Conservation (phyloP, 495 filamentous ascomycete genomes). For the Penicillium cataractarum region DNA sequence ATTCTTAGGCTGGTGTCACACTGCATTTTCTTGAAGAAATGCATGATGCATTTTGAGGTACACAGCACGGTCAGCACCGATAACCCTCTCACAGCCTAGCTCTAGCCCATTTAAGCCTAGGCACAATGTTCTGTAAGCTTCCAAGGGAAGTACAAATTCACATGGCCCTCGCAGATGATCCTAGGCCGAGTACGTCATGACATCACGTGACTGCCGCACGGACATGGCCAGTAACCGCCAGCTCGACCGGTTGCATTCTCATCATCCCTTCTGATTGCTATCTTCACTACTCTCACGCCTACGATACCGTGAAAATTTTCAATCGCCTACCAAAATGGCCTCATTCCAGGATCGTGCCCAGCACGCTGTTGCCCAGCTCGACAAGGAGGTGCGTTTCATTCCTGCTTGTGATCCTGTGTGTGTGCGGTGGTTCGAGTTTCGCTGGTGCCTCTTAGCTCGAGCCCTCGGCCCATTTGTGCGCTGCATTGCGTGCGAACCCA, state of each 20-base stretch:
- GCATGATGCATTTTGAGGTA: background rate
- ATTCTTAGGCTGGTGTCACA: background rate
- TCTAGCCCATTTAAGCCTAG: background rate
- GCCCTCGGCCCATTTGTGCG: conserved; percentile 21
- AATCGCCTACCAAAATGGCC: conserved; percentile 47
- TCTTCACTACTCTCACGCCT: conserved; percentile 6
- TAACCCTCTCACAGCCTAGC: background rate
- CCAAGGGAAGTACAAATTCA: background rate
- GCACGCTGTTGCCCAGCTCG: conserved; percentile 85
- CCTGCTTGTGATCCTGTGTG: conserved; percentile 32
- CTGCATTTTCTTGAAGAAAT: background rate
- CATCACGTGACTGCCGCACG: conserved; percentile 34
- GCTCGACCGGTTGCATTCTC: conserved; percentile 35
- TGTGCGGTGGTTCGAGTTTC: conserved; percentile 19
- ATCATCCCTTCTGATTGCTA: conserved; percentile 28
- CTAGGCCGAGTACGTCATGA: conserved; percentile 29
- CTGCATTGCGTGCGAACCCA: conserved; percentile 20
- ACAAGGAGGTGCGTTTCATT: conserved; percentile 85
- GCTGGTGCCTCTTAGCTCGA: conserved; percentile 28
- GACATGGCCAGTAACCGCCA: conserved; percentile 28
- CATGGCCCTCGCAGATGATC: conserved; percentile 15
- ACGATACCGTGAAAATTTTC: conserved; percentile 15
- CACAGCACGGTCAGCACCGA: background rate
- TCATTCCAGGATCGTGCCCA: conserved; percentile 93
- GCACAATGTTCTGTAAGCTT: background rate